Conservation (phyloP, 805 yeast genomes). For the Cyberlindnera mycetangii region DNA sequence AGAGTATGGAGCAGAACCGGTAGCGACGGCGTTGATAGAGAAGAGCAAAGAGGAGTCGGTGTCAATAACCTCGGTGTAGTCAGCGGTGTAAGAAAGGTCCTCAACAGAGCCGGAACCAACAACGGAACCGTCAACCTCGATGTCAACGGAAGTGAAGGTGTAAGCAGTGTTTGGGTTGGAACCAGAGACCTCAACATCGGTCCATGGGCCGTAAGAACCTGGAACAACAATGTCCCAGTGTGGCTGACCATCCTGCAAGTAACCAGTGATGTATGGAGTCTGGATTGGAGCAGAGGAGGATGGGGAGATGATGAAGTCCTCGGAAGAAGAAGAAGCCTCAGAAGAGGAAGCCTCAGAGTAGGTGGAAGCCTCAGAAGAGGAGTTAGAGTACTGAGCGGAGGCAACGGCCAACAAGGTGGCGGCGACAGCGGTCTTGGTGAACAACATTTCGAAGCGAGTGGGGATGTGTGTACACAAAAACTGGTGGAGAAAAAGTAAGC, state of each 20-base stretch:
- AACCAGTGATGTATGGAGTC: constrained; percentile 27
- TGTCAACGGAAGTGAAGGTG: constrained; percentile 19
- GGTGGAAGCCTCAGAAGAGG: constrained; percentile 10
- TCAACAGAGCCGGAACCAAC: constrained; percentile 4
- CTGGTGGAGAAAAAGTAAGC: neutral
- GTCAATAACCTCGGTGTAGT: constrained; percentile 15
- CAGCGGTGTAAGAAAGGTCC: constrained; percentile 16
- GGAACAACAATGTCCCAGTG: constrained; percentile 25
- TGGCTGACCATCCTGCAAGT: constrained; percentile 27
- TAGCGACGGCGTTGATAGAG: constrained; percentile 18
- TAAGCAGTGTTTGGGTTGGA: constrained; percentile 20
- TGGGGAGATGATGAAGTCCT: constrained; percentile 21
- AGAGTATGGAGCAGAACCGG: constrained; percentile 24
- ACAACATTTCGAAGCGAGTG: constrained; percentile 15
- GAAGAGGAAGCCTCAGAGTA: constrained; percentile 15
- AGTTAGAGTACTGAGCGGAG: constrained; percentile 20
- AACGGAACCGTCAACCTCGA: constrained; percentile 14
- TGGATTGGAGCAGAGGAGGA: constrained; percentile 19
- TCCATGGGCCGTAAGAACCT: constrained; percentile 24
- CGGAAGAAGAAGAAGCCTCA: constrained; percentile 16
- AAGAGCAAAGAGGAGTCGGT: constrained; percentile 12
- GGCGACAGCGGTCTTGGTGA: constrained; percentile 15
- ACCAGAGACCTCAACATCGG: constrained; percentile 21
- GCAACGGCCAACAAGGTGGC: constrained; percentile 18
- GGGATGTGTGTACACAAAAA: constrained; percentile 8